phyloP scores from a whole-genome alignment of 352 stramenopile species.

The Phytopythium helicoides region DNA sequence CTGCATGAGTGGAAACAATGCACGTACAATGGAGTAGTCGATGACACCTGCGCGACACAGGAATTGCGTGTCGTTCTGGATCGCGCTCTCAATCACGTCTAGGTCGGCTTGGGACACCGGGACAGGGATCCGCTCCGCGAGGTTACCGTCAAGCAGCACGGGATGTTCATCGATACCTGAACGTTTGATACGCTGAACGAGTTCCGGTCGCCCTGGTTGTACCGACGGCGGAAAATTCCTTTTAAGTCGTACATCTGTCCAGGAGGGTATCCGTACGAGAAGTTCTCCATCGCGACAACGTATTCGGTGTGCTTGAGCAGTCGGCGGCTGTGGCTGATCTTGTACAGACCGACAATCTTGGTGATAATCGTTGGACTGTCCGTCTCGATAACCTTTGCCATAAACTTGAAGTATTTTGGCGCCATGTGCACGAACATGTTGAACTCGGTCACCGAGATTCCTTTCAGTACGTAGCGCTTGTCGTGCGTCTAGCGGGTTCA shows the following conservation, averaged over 20 bases:
- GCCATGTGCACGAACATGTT: constrained; percentile 92
- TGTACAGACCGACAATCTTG: constrained; percentile 84
- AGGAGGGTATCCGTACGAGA: constrained; percentile 71
- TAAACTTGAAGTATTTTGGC: constrained; percentile 86
- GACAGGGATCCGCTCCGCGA: constrained; percentile 77
- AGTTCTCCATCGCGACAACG: constrained; percentile 87
- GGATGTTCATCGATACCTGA: constrained; percentile 50
- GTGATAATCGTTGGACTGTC: constrained; percentile 70
- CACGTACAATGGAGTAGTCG: constrained; percentile 81
- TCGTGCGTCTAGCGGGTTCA: constrained; percentile 57
- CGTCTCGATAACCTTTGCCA: constrained; percentile 58
- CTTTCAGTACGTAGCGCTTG: constrained; percentile 83
- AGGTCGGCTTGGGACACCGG: constrained; percentile 65
- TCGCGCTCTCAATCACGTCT: constrained; percentile 56
- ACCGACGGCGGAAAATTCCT: constrained; percentile 73
- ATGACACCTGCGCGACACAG: constrained; percentile 73
- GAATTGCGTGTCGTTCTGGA: constrained; percentile 79
- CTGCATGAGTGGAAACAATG: not conserved
- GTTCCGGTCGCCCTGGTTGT: constrained; percentile 43
- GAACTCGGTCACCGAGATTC: constrained; percentile 83
- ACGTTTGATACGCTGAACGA: constrained; percentile 40
- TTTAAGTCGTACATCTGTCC: constrained; percentile 89
- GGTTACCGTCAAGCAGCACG: constrained; percentile 78
- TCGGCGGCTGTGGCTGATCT: constrained; percentile 56
- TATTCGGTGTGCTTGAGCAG: constrained; percentile 80